Base-by-base conservation (phyloP, 768 basidiomycete species). In the Mycena sanguinolenta region DNA sequence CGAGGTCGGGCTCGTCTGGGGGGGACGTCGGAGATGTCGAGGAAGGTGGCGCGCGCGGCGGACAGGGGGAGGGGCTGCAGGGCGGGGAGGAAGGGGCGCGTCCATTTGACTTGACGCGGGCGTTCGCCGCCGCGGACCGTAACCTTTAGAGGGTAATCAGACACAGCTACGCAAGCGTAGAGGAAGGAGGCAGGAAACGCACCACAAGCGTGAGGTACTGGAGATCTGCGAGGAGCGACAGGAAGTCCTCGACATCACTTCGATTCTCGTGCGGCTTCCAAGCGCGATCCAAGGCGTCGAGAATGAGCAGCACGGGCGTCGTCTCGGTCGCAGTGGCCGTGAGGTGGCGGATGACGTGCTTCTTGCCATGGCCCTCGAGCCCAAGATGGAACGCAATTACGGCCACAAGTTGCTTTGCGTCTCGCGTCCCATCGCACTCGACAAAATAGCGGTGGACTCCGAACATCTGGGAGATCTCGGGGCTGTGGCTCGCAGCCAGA, bases 21-120 rank as follows among this genome's bases (percentile, higher is more conserved):
- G 21, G 32, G 4, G 44, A 44, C 69, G 63, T 73, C 72, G 30
- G 72, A 73, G 58, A 73, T 70, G 63, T 73, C 72, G 61, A 70
- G 68, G 72, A 73, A 73, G 39, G 72, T 62, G n/a, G 23, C 50
- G 42, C 42, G 68, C 9, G 69, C 52, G 23, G 69, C 72, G 36
- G 38, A 19, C 0, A 25, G 7, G 27, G 65, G 17, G 49, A 70
- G 60, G 21, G 65, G 68, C 7, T 54, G 23, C 12, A 73, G 63
- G n/a, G 72, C 17, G 0, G 58, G 65, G n/a, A 70, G 63, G 62
- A 73, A 67, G 50, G 65, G 72, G 27, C 65, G 72, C 4, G 72
- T 73, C 72, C 72, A 73, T 23, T 60, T 65, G 52, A 73, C 49
- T 30, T 73, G 72, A 21, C 58, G 65, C 3, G 72, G 72, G 27